Evolutionary conservation across 257 asterid genomes (phyloP).

Genomic region (Schizonepeta tenuifolia): DNA sequence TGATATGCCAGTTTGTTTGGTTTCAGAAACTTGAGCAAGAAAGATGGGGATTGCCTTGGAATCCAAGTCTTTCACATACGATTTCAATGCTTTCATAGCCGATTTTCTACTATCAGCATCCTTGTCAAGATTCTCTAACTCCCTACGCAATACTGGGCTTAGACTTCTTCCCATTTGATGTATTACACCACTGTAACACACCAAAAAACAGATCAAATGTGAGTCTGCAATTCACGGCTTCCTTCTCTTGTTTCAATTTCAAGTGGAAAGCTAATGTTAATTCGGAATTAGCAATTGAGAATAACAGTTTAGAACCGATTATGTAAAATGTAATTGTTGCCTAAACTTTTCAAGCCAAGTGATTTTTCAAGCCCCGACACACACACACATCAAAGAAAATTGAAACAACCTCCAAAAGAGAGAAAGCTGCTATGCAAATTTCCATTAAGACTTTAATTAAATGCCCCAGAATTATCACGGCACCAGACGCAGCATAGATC

Average conservation of each 20-base stretch:
- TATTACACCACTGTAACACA: constrained; percentile 27
- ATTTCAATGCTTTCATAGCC: constrained; percentile 89
- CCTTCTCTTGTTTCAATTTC: not conserved
- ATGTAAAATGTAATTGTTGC: not conserved
- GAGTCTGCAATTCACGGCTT: not conserved
- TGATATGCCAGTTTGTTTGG: constrained; percentile 65
- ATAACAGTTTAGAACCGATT: not conserved
- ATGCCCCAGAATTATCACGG: not conserved
- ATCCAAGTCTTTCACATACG: constrained; percentile 87
- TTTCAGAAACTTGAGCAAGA: constrained; percentile 91
- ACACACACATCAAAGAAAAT: not conserved
- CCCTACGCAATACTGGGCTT: constrained; percentile 71
- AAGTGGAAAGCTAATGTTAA: constrained; percentile 2
- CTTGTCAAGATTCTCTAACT: constrained; percentile 89
- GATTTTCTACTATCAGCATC: constrained; percentile 88
- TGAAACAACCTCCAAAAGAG: not conserved
- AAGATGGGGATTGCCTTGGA: constrained; percentile 91
- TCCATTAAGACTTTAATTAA: not conserved
- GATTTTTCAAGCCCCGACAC: not conserved
- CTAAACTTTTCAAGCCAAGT: not conserved
- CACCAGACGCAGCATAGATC: not conserved
- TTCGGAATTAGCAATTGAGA: not conserved
- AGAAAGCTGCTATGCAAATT: not conserved
- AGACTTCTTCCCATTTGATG: constrained; percentile 75
- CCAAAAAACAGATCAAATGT: not conserved